phyloP scores from a whole-genome alignment of 257 asterid species.

The Ballota nigra region DNA sequence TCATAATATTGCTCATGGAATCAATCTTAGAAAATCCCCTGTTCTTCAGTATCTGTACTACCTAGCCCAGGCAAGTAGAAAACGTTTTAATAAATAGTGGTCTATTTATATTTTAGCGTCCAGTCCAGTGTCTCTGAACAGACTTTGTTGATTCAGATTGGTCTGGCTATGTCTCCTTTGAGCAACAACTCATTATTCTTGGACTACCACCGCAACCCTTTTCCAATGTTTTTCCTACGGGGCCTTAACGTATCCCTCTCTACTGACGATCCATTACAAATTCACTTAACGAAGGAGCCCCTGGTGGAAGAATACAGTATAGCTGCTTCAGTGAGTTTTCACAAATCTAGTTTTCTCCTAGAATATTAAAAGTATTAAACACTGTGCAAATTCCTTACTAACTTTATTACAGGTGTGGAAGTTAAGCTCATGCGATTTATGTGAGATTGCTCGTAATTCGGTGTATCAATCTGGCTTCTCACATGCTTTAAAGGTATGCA shows the following conservation, averaged over 20 bases:
- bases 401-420: constrained; percentile 75
- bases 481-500: constrained; percentile 75
- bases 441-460: constrained; percentile 98
- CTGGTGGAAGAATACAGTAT: constrained; percentile 97
- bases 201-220: constrained; percentile 97
- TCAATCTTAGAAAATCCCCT: constrained; percentile 90
- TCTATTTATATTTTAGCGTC: not conserved
- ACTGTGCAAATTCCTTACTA: not conserved
- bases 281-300: constrained; percentile 96
- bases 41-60: constrained; percentile 91
- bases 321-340: constrained; percentile 88
- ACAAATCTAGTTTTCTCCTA: not conserved
- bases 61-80: constrained; percentile 78
- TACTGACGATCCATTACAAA: constrained; percentile 95
- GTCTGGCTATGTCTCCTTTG: constrained; percentile 97
- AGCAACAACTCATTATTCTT: constrained; percentile 95
- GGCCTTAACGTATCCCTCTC: constrained; percentile 97
- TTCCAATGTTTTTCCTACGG: constrained; percentile 85
- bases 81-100: constrained; percentile 9
- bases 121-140: constrained; percentile 27
- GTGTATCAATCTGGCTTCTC: constrained; percentile 96
- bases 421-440: constrained; percentile 85
- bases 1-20: constrained; percentile 93
- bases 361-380: not conserved
- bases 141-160: constrained; percentile 59